These are phyloP conservation scores for Quercus parvula DNA, from an alignment of 306 rosid species.

Conservation along the genomic window DNA sequence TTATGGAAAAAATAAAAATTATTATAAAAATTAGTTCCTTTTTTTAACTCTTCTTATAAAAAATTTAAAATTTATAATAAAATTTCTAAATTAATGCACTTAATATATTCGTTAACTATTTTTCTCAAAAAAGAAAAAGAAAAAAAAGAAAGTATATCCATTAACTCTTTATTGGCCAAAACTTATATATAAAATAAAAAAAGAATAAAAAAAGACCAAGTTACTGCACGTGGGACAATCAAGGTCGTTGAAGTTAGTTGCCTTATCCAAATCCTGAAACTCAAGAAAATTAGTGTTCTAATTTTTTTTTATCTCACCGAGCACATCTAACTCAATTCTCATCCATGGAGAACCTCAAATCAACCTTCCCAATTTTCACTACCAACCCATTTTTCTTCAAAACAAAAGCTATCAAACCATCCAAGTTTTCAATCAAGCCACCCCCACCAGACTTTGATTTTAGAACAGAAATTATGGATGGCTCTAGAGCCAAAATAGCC, in stretches of 20 bases:
- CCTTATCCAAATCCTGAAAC: background rate
- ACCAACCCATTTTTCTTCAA: constrained; percentile 35
- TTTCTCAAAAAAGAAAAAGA: no score
- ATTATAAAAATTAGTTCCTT: no score
- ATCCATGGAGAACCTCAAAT: constrained; percentile 52
- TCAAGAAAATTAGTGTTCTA: background rate
- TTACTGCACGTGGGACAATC: background rate
- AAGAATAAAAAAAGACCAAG: background rate
- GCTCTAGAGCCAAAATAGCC: constrained; percentile 58
- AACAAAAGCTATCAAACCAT: constrained; percentile 31
- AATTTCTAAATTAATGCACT: no score
- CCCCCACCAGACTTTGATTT: constrained; percentile 74
- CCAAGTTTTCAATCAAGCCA: constrained; percentile 53
- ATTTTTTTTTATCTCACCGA: background rate
- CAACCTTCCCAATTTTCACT: constrained; percentile 52
- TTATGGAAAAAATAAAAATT: no score
- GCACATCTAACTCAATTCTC: background rate
- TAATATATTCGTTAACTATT: no score
- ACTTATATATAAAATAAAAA: background rate
- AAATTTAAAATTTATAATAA: no score
- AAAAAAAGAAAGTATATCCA: background rate
- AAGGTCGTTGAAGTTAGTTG: background rate
- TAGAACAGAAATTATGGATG: constrained; percentile 46
- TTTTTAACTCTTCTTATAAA: no score
- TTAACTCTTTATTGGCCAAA: no score